Conservation (phyloP, 2,329 filamentous ascomycete genomes). For the Lasiodiplodia sp. region DNA sequence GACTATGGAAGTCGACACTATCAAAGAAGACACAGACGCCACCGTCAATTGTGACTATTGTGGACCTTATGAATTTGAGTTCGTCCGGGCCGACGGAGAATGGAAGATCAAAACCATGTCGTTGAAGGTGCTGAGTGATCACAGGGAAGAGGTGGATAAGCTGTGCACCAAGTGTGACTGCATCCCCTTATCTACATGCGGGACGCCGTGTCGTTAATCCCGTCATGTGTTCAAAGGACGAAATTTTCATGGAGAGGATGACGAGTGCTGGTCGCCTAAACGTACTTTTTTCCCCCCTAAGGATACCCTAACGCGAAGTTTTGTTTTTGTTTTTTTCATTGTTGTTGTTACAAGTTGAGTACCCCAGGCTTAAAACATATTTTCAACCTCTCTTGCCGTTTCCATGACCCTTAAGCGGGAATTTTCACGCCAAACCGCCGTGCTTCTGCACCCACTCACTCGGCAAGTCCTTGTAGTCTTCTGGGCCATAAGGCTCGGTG, state of each 20-base stretch:
- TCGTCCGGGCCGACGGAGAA: background rate
- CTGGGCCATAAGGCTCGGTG: constrained; percentile 64
- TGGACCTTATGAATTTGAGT: constrained; percentile 8
- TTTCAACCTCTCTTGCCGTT: background rate
- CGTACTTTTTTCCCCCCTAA: background rate
- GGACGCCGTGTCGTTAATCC: constrained; percentile 5
- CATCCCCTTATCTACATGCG: constrained; percentile 5
- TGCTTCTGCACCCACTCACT: constrained; percentile 56
- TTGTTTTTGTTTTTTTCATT: background rate
- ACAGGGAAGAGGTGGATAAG: constrained; percentile 6
- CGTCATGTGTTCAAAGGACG: background rate
- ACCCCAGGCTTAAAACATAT: background rate
- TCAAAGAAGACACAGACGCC: background rate
- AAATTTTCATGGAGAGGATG: background rate
- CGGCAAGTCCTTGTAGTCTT: constrained; percentile 64
- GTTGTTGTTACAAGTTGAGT: background rate
- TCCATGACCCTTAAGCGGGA: background rate
- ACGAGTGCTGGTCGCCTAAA: background rate
- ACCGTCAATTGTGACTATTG: background rate
- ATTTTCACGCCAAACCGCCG: background rate
- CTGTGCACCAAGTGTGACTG: constrained; percentile 4
- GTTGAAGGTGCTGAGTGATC: constrained; percentile 15
- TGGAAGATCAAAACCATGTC: constrained; percentile 22
- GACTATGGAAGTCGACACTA: background rate
- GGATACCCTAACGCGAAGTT: constrained; percentile 17